A percentile compares a stretch with the other conserved stretches of the same genome.
Conservation (phyloP, 2,329 filamentous ascomycete species). For the Ceratocystis lukuohia region DNA sequence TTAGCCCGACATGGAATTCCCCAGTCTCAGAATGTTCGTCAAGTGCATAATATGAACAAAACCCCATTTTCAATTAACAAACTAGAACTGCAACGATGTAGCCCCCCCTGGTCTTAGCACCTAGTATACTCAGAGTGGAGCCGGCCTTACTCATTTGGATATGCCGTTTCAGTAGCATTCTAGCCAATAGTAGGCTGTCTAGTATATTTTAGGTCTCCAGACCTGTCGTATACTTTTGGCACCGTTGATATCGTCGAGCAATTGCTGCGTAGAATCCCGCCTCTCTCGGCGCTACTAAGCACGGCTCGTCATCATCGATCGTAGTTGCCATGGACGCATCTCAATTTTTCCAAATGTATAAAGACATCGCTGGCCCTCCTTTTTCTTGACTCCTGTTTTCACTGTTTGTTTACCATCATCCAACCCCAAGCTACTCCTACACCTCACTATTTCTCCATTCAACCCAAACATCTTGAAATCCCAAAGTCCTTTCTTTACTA, state of each 20-base stretch:
- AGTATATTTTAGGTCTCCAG: background rate
- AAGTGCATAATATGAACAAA: background rate
- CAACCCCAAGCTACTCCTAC: background rate
- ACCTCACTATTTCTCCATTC: background rate
- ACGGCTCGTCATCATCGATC: conserved; percentile 16
- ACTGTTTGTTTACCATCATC: conserved; percentile 9
- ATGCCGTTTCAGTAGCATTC: background rate
- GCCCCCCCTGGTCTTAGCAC: background rate
- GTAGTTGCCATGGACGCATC: background rate
- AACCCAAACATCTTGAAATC: background rate
- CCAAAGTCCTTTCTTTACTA: conserved; percentile 17
- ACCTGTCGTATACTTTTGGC: background rate
- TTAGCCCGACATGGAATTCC: background rate
- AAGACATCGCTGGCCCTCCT: conserved; percentile 5
- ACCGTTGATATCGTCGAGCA: background rate
- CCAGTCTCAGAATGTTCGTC: background rate
- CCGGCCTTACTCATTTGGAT: background rate
- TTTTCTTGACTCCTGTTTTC: background rate
- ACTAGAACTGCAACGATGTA: background rate
- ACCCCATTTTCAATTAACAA: background rate
- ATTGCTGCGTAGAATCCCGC: background rate
- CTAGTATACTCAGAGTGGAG: background rate
- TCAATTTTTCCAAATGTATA: conserved; percentile 15
- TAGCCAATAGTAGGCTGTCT: background rate
- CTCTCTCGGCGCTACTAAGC: conserved; percentile 12